A percentile compares a stretch with the other conserved stretches of the same genome.
Evolutionary conservation across 2,329 filamentous ascomycete genomes (phyloP).

Genomic region (Exserohilum rostratum): DNA sequence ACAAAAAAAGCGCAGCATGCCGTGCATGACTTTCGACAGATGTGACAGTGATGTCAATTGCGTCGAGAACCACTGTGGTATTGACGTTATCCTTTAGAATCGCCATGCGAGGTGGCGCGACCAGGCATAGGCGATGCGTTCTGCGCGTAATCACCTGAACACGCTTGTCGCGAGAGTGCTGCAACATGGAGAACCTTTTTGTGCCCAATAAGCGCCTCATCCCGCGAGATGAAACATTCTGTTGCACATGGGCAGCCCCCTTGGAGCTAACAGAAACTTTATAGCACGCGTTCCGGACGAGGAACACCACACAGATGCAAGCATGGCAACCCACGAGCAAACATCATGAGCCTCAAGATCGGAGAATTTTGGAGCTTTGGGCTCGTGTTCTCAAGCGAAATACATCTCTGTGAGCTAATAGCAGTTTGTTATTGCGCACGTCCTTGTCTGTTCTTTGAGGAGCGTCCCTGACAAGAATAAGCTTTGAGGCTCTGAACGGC

Average conservation of each 20-base stretch:
- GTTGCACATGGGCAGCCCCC: conserved; percentile 29
- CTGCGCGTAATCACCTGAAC: conserved; percentile 23
- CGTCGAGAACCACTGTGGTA: background rate
- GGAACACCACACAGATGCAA: conserved; percentile 41
- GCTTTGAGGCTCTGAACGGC: background rate
- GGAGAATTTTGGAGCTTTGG: conserved; percentile 12
- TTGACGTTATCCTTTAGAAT: background rate
- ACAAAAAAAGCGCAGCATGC: background rate
- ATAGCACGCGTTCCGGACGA: conserved; percentile 29
- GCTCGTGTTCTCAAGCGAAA: conserved; percentile 8
- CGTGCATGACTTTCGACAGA: background rate
- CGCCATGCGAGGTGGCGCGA: too few relatives aligned
- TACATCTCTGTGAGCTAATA: background rate
- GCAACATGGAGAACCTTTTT: conserved; percentile 4
- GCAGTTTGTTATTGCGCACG: background rate
- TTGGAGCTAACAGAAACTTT: conserved; percentile 24
- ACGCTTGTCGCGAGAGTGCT: conserved; percentile 17
- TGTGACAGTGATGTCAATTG: background rate
- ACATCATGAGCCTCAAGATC: conserved; percentile 9
- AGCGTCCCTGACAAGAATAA: background rate
- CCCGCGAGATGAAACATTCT: conserved; percentile 26
- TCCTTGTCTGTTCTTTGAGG: background rate
- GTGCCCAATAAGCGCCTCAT: background rate
- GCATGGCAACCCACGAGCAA: conserved; percentile 32
- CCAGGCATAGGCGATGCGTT: background rate